These are phyloP conservation scores for Pyrenophora graminea DNA, from an alignment of 2,329 filamentous ascomycete species.

Conservation along the genomic window DNA sequence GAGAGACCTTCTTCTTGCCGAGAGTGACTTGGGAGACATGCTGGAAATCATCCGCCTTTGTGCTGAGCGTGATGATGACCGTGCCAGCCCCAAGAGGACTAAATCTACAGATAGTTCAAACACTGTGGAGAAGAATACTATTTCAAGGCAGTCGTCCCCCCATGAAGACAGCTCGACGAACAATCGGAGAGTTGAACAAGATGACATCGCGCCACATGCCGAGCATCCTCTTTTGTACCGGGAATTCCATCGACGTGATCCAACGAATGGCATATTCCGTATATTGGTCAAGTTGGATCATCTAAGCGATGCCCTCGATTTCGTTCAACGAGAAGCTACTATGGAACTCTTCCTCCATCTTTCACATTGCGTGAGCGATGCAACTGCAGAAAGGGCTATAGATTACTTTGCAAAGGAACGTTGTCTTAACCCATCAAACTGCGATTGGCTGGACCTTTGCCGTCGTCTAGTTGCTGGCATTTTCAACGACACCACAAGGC, in stretches of 20 bases:
- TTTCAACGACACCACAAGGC: conserved; percentile 64
- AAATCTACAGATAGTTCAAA: conserved; percentile 39
- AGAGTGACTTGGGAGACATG: conserved; percentile 68
- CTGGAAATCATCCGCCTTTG: conserved; percentile 65
- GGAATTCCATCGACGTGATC: conserved; percentile 19
- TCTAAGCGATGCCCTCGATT: conserved; percentile 49
- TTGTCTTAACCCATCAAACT: conserved; percentile 72
- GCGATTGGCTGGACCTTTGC: conserved; percentile 69
- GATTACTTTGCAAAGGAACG: conserved; percentile 70
- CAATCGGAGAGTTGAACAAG: conserved; percentile 15
- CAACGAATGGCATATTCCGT: conserved; percentile 32
- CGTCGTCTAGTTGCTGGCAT: conserved; percentile 65
- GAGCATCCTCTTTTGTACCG: conserved; percentile 8
- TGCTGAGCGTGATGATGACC: conserved; percentile 39
- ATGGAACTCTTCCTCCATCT: conserved; percentile 69
- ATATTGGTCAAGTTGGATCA: conserved; percentile 36
- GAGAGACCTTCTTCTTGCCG: conserved; percentile 62
- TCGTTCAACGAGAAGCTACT: conserved; percentile 68
- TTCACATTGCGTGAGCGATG: conserved; percentile 66
- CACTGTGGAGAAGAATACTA: conserved; percentile 49
- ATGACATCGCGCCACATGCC: conserved; percentile 22
- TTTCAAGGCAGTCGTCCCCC: conserved; percentile 8
- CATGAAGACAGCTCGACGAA: conserved; percentile 15
- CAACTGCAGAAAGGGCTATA: conserved; percentile 66
- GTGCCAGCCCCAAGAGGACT: conserved; percentile 18